Percentiles rank a stretch among this genome's conserved stretches.
Evolutionary conservation across 805 yeast genomes (phyloP).

Genomic region (Candida manassasensis): DNA sequence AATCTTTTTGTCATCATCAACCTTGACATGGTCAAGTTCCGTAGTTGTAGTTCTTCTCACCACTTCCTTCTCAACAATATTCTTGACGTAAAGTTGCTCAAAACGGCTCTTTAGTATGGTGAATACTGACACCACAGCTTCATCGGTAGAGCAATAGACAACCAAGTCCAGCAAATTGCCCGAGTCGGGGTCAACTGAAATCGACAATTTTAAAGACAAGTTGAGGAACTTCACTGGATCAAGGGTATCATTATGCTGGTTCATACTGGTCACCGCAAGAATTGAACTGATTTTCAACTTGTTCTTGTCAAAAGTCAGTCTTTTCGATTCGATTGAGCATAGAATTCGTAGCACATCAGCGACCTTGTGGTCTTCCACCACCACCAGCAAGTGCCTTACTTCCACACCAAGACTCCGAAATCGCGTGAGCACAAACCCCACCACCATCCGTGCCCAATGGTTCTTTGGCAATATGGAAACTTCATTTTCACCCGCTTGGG

Average conservation of each 20-base stretch:
- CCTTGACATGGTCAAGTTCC: not conserved
- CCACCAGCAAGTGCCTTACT: too few relatives aligned
- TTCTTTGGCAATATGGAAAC: too few relatives aligned
- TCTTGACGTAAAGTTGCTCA: not conserved
- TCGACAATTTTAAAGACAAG: constrained; percentile 1
- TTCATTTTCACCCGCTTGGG: too few relatives aligned
- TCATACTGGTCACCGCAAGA: constrained; percentile 6
- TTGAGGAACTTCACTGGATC: constrained; percentile 13
- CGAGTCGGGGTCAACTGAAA: constrained; percentile 9
- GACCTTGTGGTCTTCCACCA: too few relatives aligned
- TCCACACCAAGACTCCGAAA: too few relatives aligned
- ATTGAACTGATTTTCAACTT: too few relatives aligned
- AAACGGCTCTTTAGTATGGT: not conserved
- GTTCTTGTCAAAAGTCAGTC: too few relatives aligned
- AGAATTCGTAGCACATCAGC: too few relatives aligned
- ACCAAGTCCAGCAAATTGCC: constrained; percentile 4
- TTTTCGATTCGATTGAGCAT: too few relatives aligned
- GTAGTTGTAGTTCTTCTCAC: not conserved
- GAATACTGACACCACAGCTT: not conserved
- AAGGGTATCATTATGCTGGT: constrained; percentile 13
- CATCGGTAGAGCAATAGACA: constrained; percentile 3
- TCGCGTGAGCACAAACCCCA: too few relatives aligned
- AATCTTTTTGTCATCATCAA: too few relatives aligned
- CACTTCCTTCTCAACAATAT: not conserved
- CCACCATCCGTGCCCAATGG: too few relatives aligned